Percentiles rank a stretch among this genome's conserved stretches.
phyloP scores from a whole-genome alignment of 2,329 filamentous ascomycete species.

The Ascochyta pisi region DNA sequence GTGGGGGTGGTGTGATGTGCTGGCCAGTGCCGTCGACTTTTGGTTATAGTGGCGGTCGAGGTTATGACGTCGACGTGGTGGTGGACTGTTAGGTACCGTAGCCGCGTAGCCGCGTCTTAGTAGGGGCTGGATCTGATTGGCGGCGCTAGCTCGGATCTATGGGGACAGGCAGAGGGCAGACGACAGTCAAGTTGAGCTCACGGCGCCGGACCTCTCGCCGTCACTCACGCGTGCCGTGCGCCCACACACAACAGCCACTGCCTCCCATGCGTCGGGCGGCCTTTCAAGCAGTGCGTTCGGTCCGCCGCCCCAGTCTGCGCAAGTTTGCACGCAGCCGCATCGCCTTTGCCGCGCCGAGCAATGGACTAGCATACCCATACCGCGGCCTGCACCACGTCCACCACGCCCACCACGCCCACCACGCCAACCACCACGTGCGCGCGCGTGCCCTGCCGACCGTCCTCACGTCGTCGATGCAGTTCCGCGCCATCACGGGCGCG shows the following conservation, averaged over 20 bases:
- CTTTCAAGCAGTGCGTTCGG: constrained; percentile 71
- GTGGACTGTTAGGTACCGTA: background rate
- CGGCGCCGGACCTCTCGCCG: background rate
- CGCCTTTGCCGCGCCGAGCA: constrained; percentile 44
- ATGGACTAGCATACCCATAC: constrained; percentile 56
- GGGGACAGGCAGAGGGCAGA: background rate
- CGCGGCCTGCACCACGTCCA: constrained; percentile 54
- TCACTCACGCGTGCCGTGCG: background rate
- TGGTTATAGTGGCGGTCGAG: constrained; percentile 8
- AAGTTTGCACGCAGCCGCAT: constrained; percentile 60
- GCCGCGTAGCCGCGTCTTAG: constrained; percentile 5
- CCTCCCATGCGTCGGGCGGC: constrained; percentile 75
- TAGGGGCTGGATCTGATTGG: constrained; percentile 22
- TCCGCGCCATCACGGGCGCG: constrained; percentile 71
- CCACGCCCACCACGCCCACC: too few species aligned
- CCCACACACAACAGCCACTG: constrained; percentile 5
- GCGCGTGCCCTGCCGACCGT: constrained; percentile 50
- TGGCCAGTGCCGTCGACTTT: too few species aligned
- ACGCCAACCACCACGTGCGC: constrained; percentile 28
- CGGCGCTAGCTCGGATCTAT: constrained; percentile 13
- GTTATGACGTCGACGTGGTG: constrained; percentile 29
- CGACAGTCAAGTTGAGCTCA: background rate
- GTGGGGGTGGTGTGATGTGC: constrained; percentile 5
- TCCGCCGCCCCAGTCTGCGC: constrained; percentile 69
- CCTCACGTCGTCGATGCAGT: constrained; percentile 75